These are phyloP conservation scores for Amanita jacksonii DNA, from an alignment of 768 basidiomycete species.

Conservation along the genomic window DNA sequence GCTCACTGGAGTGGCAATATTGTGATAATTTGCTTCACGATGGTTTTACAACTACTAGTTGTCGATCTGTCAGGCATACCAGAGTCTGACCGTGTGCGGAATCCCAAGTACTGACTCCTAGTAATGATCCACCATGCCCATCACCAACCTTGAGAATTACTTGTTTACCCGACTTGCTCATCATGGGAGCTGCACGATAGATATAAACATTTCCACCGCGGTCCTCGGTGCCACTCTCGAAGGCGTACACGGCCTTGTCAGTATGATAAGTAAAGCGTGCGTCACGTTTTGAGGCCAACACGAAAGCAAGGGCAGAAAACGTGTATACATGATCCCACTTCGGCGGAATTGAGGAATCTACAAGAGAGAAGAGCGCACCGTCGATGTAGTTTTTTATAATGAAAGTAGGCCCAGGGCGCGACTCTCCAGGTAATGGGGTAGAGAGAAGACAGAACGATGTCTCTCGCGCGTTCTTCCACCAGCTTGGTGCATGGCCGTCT, in stretches of 20 bases:
- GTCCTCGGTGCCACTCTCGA: conserved; percentile 64
- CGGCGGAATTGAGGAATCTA: conserved; percentile 14
- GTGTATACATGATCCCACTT: conserved; percentile 75
- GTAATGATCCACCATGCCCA: conserved; percentile 58
- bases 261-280: conserved; percentile 79
- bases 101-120: conserved; percentile 59
- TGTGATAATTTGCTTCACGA: not conserved
- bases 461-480: conserved; percentile 26
- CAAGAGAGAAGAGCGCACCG: conserved; percentile 51
- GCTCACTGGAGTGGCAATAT: conserved; percentile 5
- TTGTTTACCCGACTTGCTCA: conserved; percentile 65
- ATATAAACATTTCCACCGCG: conserved; percentile 81
- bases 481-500: conserved; percentile 37
- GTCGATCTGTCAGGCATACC: conserved; percentile 68
- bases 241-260: conserved; percentile 55
- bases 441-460: conserved; percentile 52
- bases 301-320: conserved; percentile 85
- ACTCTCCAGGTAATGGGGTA: conserved; percentile 51
- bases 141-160: conserved; percentile 70
- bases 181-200: conserved; percentile 50
- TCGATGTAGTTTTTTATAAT: conserved; percentile 68
- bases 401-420: conserved; percentile 29
- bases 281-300: conserved; percentile 88
- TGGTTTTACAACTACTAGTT: conserved; percentile 50
- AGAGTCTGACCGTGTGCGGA: conserved; percentile 31